Evolutionary conservation across 1,284 basidiomycete genomes (phyloP).

Genomic region (Cryptococcus jaspeensis): DNA sequence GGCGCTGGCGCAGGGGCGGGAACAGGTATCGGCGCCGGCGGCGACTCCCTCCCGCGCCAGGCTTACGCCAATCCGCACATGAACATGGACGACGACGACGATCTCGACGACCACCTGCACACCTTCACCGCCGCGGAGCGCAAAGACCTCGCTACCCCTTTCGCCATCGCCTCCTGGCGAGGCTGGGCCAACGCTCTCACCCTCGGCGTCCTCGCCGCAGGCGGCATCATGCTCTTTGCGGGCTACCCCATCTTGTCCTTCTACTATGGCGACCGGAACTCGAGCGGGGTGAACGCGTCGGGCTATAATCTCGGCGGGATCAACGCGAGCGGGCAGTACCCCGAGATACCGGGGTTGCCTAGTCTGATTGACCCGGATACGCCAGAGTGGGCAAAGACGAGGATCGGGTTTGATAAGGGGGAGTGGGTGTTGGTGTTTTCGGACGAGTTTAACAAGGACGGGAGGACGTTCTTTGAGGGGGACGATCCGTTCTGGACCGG

Average conservation of each 20-base stretch:
- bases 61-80: not conserved
- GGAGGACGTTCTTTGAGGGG: constrained; percentile 56
- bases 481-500: constrained; percentile 56
- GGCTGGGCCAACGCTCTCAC: constrained; percentile 58
- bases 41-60: not conserved
- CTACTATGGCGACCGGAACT: constrained; percentile 49
- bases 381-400: constrained; percentile 58
- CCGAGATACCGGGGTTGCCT: constrained; percentile 59
- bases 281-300: constrained; percentile 26
- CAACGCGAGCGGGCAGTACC: constrained; percentile 67
- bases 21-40: not conserved
- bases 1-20: constrained; percentile 3
- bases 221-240: constrained; percentile 65
- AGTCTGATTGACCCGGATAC: constrained; percentile 67
- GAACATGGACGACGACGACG: constrained; percentile 41
- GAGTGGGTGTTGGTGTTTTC: constrained; percentile 72
- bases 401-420: constrained; percentile 65
- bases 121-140: constrained; percentile 51
- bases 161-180: constrained; percentile 41
- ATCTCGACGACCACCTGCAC: constrained; percentile 60
- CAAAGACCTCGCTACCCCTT: constrained; percentile 51
- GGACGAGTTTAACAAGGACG: constrained; percentile 80
- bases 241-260: constrained; percentile 72
- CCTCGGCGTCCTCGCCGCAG: constrained; percentile 50
- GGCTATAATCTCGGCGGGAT: constrained; percentile 72